These are phyloP conservation scores for Wickerhamomyces subpelliculosus DNA, from an alignment of 805 yeast genomes.

Conservation along the genomic window DNA sequence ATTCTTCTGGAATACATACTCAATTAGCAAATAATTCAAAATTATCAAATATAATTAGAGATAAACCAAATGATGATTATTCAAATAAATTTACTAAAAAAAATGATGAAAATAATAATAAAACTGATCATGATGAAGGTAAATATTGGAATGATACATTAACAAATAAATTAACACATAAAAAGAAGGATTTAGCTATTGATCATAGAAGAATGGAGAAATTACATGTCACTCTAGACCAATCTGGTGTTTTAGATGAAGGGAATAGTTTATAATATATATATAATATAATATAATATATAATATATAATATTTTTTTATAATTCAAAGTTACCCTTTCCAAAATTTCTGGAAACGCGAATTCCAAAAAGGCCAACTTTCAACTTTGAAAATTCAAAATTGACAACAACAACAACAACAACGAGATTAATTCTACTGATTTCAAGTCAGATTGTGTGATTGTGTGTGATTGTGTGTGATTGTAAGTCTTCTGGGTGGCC, in stretches of 20 bases:
- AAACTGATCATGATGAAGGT: conserved; percentile 2
- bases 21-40: conserved; percentile 19
- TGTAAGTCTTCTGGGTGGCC: neutral
- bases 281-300: too few relatives aligned
- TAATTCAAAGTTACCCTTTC: too few relatives aligned
- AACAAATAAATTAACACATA: conserved; percentile 8
- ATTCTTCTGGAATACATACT: conserved; percentile 17
- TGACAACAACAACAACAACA: neutral
- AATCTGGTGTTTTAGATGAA: conserved; percentile 14
- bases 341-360: neutral
- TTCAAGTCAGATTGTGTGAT: neutral
- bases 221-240: conserved; percentile 12
- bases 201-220: conserved; percentile 18
- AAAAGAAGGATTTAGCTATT: conserved; percentile 15
- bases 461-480: too few relatives aligned
- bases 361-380: neutral
- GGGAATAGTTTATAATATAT: too few relatives aligned
- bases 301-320: too few relatives aligned
- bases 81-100: conserved; percentile 4
- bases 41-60: conserved; percentile 14
- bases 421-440: neutral
- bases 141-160: conserved; percentile 6
- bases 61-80: conserved; percentile 9
- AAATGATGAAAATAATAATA: conserved; percentile 3
- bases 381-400: neutral